Percentiles rank a stretch among this genome's conserved stretches.
phyloP scores from a whole-genome alignment of 352 stramenopile genomes.

The Pythium phragmiticola region DNA sequence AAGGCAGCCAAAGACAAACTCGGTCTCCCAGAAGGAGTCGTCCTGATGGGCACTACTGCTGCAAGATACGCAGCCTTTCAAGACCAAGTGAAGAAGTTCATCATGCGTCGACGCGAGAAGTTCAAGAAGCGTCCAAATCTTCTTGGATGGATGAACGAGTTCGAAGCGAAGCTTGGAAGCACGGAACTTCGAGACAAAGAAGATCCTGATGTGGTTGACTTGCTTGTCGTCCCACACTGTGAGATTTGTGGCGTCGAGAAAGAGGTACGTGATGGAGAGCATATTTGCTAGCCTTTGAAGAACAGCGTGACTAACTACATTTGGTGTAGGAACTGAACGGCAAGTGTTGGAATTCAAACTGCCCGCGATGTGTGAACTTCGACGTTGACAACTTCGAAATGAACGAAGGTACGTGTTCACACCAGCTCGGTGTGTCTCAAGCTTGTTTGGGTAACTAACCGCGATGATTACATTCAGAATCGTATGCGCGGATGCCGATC shows the following conservation, averaged over 20 bases:
- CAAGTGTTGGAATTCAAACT: conserved; percentile 76
- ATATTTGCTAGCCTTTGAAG: not conserved
- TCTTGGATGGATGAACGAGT: conserved; percentile 66
- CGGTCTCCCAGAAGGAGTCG: conserved; percentile 63
- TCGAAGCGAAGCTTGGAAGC: conserved; percentile 64
- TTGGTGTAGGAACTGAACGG: conserved; percentile 50
- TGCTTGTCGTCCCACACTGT: conserved; percentile 71
- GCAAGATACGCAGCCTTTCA: conserved; percentile 81
- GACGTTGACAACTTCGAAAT: conserved; percentile 56
- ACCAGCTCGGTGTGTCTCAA: not conserved
- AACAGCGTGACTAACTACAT: not conserved
- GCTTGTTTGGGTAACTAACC: not conserved
- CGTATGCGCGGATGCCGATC: conserved; percentile 55
- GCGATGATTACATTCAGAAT: conserved; percentile 16
- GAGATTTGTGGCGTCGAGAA: conserved; percentile 84
- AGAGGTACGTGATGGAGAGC: conserved; percentile 39
- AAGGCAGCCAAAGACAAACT: conserved; percentile 72
- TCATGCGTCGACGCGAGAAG: conserved; percentile 78
- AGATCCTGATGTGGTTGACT: conserved; percentile 55
- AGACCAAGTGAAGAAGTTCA: conserved; percentile 82
- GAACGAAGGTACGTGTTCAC: conserved; percentile 23
- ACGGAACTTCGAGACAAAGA: conserved; percentile 55
- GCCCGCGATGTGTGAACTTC: conserved; percentile 67
- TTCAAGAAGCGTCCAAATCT: conserved; percentile 87
- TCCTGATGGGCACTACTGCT: conserved; percentile 80